Conservation (phyloP, 108 stramenopile species). For the Cyclotella choctawhatcheeana region DNA sequence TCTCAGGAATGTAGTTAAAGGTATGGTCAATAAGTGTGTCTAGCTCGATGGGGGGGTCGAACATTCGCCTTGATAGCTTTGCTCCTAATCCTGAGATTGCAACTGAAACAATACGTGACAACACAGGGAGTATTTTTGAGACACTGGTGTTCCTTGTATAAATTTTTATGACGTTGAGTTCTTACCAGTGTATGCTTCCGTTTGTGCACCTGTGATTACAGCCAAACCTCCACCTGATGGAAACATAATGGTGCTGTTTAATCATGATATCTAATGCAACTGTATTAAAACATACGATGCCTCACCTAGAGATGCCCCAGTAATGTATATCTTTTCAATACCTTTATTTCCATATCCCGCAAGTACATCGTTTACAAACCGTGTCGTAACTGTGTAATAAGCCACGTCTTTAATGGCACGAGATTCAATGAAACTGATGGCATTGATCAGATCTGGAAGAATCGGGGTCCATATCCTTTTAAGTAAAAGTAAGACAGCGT, state of each 20-base stretch:
- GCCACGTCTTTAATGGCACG: constrained; percentile 35
- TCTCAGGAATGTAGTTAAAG: constrained; percentile 85
- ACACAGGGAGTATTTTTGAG: too few relatives aligned
- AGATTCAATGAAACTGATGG: constrained; percentile 43
- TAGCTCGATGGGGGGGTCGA: constrained; percentile 64
- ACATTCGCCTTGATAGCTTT: constrained; percentile 57
- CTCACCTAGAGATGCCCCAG: constrained; percentile 28
- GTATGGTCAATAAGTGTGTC: constrained; percentile 64
- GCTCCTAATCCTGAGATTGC: constrained; percentile 81
- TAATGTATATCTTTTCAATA: constrained; percentile 34
- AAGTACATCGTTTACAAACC: constrained; percentile 42
- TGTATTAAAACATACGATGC: neutral
- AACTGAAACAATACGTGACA: too few relatives aligned
- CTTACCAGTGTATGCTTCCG: constrained; percentile 52
- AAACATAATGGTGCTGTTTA: neutral
- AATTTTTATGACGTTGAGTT: too few relatives aligned
- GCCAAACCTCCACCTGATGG: constrained; percentile 74
- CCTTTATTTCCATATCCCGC: constrained; percentile 31
- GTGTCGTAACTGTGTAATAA: constrained; percentile 47
- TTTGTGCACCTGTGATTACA: constrained; percentile 84
- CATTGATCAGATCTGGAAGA: constrained; percentile 52
- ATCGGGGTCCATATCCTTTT: constrained; percentile 75
- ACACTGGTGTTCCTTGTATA: too few relatives aligned
- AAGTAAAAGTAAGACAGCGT: constrained; percentile 35
- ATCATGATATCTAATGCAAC: neutral